Conservation (phyloP, 768 basidiomycete species). For the Agrocybe pediades region DNA sequence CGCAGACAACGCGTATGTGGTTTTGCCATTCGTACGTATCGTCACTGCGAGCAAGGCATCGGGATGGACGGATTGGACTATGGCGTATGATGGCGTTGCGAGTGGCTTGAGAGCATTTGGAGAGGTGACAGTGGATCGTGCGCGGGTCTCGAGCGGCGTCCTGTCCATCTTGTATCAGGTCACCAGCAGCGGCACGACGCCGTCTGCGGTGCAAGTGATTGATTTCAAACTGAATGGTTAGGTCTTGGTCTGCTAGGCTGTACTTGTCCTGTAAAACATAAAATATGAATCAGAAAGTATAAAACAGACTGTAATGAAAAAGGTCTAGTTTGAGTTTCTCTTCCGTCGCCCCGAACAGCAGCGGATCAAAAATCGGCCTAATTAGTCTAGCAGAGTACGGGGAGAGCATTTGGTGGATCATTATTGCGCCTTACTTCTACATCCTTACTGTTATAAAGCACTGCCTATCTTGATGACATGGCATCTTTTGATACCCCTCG, state of each 20-base stretch:
- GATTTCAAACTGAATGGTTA: conserved; percentile 43
- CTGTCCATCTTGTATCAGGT: conserved; percentile 46
- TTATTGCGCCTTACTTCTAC: conserved; percentile 10
- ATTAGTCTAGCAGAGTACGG: background rate
- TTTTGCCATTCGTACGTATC: conserved; percentile 43
- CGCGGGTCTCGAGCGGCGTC: conserved; percentile 36
- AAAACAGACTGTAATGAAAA: too few species aligned
- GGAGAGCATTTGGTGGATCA: conserved; percentile 5
- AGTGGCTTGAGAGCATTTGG: conserved; percentile 43
- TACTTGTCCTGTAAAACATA: background rate
- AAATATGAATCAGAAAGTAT: too few species aligned
- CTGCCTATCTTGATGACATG: conserved; percentile 31
- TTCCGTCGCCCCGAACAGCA: background rate
- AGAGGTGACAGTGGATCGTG: conserved; percentile 47
- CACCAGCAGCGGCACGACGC: conserved; percentile 40
- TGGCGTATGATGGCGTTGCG: conserved; percentile 42
- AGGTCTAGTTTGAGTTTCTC: too few species aligned
- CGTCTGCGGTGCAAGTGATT: conserved; percentile 40
- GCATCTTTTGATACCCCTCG: conserved; percentile 39
- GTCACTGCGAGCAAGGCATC: conserved; percentile 45
- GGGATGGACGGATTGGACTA: conserved; percentile 48
- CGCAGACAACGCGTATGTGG: conserved; percentile 45
- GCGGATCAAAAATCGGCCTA: background rate
- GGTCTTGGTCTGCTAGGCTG: background rate
- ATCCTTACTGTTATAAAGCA: conserved; percentile 2